Conservation (phyloP, 495 filamentous ascomycete species). For the Talaromyces trachyspermus region DNA sequence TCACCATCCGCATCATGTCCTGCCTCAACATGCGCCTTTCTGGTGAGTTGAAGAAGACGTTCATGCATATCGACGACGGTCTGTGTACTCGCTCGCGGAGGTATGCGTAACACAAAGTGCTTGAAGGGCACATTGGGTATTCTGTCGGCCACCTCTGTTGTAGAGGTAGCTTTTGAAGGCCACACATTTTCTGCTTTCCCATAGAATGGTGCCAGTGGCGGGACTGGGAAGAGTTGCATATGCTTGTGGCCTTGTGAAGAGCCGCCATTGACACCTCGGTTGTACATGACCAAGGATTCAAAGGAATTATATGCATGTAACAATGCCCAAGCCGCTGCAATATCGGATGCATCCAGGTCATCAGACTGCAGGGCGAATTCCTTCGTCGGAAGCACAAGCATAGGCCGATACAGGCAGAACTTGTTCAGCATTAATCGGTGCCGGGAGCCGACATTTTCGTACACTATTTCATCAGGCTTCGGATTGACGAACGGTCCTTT, state of each 20-base stretch:
- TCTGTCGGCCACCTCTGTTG: constrained; percentile 2
- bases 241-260: constrained; percentile 21
- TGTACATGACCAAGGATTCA: constrained; percentile 18
- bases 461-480: constrained; percentile 11
- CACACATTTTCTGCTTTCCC: constrained; percentile 2
- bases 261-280: constrained; percentile 20
- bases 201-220: constrained; percentile 5
- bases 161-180: constrained; percentile 8
- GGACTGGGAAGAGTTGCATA: constrained; percentile 17
- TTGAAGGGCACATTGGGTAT: constrained; percentile 12
- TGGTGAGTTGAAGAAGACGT: constrained; percentile 8
- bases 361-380: constrained; percentile 18
- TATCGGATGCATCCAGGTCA: constrained; percentile 19
- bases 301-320: constrained; percentile 9
- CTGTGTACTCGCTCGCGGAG: not conserved
- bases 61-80: constrained; percentile 7
- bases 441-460: constrained; percentile 8
- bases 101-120: constrained; percentile 11
- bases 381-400: constrained; percentile 14
- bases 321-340: constrained; percentile 19
- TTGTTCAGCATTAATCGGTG: constrained; percentile 16
- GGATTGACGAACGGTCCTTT: constrained; percentile 14
- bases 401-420: constrained; percentile 14
- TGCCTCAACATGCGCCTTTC: constrained; percentile 7
- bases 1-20: constrained; percentile 8